phyloP scores from a whole-genome alignment of 2,329 filamentous ascomycete genomes.

The Calonectria ilicicola region DNA sequence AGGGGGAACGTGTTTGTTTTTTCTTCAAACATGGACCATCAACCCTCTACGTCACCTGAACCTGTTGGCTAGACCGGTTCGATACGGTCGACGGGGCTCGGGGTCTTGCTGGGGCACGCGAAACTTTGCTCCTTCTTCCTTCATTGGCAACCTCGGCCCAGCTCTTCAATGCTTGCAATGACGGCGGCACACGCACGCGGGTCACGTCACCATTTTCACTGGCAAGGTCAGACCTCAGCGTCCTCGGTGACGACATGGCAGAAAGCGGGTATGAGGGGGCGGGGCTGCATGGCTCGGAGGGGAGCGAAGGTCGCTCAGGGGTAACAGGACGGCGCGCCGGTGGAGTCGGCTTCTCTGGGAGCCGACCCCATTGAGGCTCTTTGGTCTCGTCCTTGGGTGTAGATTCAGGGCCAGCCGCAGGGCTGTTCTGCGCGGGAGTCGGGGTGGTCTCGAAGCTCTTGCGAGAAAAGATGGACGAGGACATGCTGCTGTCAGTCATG shows the following conservation, averaged over 20 bases:
- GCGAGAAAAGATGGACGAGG: slow-evolving; percentile 55
- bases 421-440: slow-evolving; percentile 48
- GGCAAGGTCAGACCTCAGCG: slow-evolving; percentile 32
- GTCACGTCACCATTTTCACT: slow-evolving; percentile 34
- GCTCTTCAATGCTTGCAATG: slow-evolving; percentile 51
- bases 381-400: slow-evolving; percentile 26
- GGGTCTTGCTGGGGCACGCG: slow-evolving; percentile 29
- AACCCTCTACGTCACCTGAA: slow-evolving; percentile 16
- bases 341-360: slow-evolving; percentile 29
- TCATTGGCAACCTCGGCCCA: slow-evolving; percentile 55
- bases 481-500: slow-evolving; percentile 57
- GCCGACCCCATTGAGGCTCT: slow-evolving; percentile 39
- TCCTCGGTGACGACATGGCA: slow-evolving; percentile 48
- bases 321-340: slow-evolving; percentile 16
- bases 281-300: slow-evolving; percentile 38
- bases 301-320: slow-evolving; percentile 30
- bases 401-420: slow-evolving; percentile 36
- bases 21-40: not conserved
- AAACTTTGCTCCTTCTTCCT: slow-evolving; percentile 29
- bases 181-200: slow-evolving; percentile 44
- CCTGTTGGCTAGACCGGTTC: slow-evolving; percentile 16
- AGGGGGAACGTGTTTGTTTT: not conserved
- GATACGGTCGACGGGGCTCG: slow-evolving; percentile 34
- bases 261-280: slow-evolving; percentile 44
- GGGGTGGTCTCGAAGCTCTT: slow-evolving; percentile 49